phyloP scores from a whole-genome alignment of 768 basidiomycete species.

The Hypsizygus marmoreus region DNA sequence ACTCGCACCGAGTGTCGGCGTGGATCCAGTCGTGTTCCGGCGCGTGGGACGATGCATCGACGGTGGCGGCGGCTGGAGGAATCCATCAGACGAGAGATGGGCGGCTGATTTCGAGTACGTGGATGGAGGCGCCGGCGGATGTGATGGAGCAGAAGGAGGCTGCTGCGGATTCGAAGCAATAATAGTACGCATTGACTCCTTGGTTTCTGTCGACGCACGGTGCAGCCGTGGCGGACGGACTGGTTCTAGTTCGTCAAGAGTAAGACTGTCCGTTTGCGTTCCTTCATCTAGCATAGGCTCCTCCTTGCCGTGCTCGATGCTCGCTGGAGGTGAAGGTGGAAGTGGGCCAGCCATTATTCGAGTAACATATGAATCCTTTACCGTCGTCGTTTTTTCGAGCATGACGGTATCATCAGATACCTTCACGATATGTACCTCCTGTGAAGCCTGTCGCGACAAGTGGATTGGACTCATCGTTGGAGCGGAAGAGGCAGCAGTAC shows the following conservation, averaged over 20 bases:
- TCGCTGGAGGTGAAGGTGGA: conserved; percentile 36
- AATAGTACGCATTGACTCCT: conserved; percentile 35
- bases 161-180: too few species aligned
- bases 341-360: conserved; percentile 25
- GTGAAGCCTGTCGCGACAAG: conserved; percentile 23
- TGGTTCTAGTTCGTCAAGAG: conserved; percentile 12
- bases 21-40: conserved; percentile 73
- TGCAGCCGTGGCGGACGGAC: conserved; percentile 26
- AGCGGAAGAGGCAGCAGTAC: conserved; percentile 20
- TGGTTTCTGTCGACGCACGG: conserved; percentile 55
- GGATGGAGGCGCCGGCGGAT: conserved; percentile 18
- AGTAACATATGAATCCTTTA: conserved; percentile 14
- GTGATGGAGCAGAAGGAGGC: conserved; percentile 15
- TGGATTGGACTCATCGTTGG: conserved; percentile 12
- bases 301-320: conserved; percentile 27
- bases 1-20: conserved; percentile 30
- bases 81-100: conserved; percentile 38
- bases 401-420: conserved; percentile 51
- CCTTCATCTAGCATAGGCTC: conserved; percentile 1
- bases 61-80: conserved; percentile 52
- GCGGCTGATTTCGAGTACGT: conserved; percentile 24
- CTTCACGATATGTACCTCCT: conserved; percentile 57
- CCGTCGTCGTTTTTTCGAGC: conserved; percentile 27
- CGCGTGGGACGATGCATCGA: conserved; percentile 47
- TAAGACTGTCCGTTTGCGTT: conserved; percentile 3